Conservation (phyloP, 768 basidiomycete genomes). For the Antrodiella citrinella region DNA sequence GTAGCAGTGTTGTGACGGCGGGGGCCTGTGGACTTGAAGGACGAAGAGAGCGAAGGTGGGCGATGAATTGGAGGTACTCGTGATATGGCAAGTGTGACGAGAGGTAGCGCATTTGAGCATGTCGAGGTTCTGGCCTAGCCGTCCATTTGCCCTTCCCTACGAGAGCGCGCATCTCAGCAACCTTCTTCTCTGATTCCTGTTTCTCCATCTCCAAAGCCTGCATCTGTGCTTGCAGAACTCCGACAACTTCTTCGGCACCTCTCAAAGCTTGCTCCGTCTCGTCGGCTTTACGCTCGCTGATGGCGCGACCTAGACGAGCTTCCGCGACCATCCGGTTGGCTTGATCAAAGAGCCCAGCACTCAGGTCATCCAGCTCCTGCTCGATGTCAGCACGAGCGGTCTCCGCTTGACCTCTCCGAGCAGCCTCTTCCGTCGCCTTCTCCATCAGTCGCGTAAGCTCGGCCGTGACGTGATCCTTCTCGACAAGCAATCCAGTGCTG, state of each 20-base stretch:
- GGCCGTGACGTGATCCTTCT: constrained; percentile 80
- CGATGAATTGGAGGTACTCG: constrained; percentile 73
- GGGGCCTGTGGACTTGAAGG: constrained; percentile 54
- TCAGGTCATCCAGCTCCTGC: constrained; percentile 90
- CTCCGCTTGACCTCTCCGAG: constrained; percentile 85
- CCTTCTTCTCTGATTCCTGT: constrained; percentile 48
- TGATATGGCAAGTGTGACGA: constrained; percentile 68
- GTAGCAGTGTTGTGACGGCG: constrained; percentile 63
- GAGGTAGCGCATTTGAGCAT: constrained; percentile 37
- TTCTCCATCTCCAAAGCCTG: constrained; percentile 65
- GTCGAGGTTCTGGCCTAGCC: constrained; percentile 29
- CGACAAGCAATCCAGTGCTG: constrained; percentile 87
- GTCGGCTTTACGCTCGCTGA: constrained; percentile 67
- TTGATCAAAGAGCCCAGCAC: constrained; percentile 81
- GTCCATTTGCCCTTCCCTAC: constrained; percentile 70
- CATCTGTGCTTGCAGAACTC: constrained; percentile 79
- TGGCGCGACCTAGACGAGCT: constrained; percentile 59
- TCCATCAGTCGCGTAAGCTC: constrained; percentile 94
- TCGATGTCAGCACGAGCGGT: constrained; percentile 77
- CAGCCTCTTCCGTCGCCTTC: constrained; percentile 90
- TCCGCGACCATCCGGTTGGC: constrained; percentile 99
- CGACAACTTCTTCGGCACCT: constrained; percentile 81
- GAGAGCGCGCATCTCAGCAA: constrained; percentile 37
- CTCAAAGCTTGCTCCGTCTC: constrained; percentile 71
- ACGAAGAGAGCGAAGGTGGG: constrained; percentile 68